Evolutionary conservation across 225 moss, liverwort and hornwort species (phyloP).

Genomic region (Straminergon stramineum): DNA sequence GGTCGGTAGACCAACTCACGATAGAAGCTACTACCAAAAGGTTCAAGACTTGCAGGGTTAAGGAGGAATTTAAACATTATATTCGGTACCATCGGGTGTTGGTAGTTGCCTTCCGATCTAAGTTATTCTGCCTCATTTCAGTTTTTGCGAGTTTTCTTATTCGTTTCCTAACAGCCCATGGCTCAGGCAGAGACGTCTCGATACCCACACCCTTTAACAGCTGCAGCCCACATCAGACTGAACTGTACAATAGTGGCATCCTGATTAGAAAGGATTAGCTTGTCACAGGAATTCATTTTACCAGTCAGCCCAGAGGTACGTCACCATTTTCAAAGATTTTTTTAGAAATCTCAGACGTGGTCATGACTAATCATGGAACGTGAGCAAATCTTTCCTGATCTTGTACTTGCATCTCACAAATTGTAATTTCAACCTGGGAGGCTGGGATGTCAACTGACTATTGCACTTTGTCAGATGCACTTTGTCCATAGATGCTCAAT

Average conservation of each 20-base stretch:
- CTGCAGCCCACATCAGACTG: constrained; percentile 15
- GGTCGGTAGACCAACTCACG: constrained; percentile 15
- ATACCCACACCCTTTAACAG: neutral
- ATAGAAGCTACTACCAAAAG: neutral
- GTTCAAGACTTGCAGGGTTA: constrained; percentile 5
- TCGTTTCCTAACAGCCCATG: constrained; percentile 6
- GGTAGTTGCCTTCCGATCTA: neutral
- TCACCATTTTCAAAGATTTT: neutral
- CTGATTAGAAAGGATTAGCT: constrained; percentile 3
- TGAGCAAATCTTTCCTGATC: neutral
- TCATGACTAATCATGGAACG: neutral
- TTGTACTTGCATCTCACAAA: constrained; percentile 1
- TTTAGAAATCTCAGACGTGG: constrained; percentile 6
- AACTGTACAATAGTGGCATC: constrained; percentile 21
- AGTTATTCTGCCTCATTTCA: neutral
- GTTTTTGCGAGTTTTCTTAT: constrained; percentile 11
- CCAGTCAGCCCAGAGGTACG: neutral
- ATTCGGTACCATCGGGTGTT: neutral
- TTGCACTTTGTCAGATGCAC: neutral
- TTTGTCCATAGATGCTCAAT: neutral
- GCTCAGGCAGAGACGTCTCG: constrained; percentile 5
- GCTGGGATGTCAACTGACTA: neutral
- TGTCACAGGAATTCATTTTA: constrained; percentile 1
- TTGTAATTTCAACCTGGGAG: neutral
- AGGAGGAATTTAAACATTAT: neutral